phyloP scores from a whole-genome alignment of 306 rosid genomes.

The Medicago arabica region DNA sequence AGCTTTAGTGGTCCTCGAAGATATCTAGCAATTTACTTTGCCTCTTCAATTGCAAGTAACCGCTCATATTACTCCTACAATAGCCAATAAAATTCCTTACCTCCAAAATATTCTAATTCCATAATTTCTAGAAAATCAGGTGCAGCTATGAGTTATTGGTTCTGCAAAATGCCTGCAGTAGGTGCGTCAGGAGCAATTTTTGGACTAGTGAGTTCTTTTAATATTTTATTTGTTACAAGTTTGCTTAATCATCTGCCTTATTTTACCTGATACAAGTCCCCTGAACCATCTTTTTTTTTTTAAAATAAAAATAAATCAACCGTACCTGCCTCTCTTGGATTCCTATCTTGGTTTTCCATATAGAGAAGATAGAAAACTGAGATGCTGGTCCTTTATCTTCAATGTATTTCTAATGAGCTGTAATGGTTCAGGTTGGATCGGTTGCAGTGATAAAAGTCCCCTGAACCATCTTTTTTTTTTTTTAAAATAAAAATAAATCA shows the following conservation, averaged over 20 bases:
- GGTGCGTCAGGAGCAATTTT: conserved; percentile 97
- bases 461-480: too few species aligned
- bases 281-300: too few species aligned
- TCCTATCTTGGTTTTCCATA: too few species aligned
- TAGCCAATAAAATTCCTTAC: conserved; percentile 55
- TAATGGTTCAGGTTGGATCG: conserved; percentile 78
- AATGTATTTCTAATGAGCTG: conserved; percentile 17
- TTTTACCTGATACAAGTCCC: too few species aligned
- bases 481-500: too few species aligned
- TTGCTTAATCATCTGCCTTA: not conserved
- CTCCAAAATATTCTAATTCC: conserved; percentile 55
- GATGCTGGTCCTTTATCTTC: not conserved
- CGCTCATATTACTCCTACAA: conserved; percentile 54
- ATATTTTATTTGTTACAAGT: conserved; percentile 9
- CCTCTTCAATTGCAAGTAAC: conserved; percentile 90
- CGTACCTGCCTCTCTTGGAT: too few species aligned
- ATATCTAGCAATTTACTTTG: conserved; percentile 79
- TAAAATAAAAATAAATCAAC: too few species aligned
- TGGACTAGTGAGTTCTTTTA: conserved; percentile 75
- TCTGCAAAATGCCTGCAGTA: conserved; percentile 74
- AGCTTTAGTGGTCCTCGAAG: conserved; percentile 75
- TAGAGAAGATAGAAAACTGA: not conserved
- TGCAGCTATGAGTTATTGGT: conserved; percentile 82
- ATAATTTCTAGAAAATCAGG: conserved; percentile 78
- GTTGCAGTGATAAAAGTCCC: conserved; percentile 57